Conservation (phyloP, 768 basidiomycete genomes). For the Mycena vitilis region DNA sequence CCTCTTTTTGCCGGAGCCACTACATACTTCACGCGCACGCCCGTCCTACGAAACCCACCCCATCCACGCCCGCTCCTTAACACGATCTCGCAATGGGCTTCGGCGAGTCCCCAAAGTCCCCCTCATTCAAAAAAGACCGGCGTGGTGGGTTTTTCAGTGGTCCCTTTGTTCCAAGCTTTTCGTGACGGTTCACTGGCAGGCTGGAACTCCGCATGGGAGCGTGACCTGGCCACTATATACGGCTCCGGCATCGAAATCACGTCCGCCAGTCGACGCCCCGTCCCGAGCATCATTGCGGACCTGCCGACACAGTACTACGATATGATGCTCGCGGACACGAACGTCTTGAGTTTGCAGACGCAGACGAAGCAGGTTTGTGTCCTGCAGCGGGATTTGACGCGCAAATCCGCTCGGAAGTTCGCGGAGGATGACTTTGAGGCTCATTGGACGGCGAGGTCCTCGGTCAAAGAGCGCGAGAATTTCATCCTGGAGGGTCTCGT, state of each 20-base stretch:
- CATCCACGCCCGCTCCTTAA: not conserved
- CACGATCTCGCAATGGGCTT: slow-evolving; percentile 10
- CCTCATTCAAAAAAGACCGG: slow-evolving; percentile 20
- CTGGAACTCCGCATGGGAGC: slow-evolving; percentile 31
- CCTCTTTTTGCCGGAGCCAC: not conserved
- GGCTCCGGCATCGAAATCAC: slow-evolving; percentile 21
- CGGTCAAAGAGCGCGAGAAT: slow-evolving; percentile 32
- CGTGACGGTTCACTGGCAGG: slow-evolving; percentile 12
- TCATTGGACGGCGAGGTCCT: slow-evolving; percentile 31
- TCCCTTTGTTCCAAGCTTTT: too few relatives aligned
- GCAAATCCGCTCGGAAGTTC: slow-evolving; percentile 26
- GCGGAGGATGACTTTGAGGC: slow-evolving; percentile 36
- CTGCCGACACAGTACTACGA: slow-evolving; percentile 21
- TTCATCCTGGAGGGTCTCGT: slow-evolving; percentile 35
- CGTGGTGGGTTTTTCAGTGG: slow-evolving; percentile 11
- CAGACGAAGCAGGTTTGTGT: slow-evolving; percentile 28
- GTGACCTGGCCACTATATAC: slow-evolving; percentile 16
- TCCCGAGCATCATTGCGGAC: not conserved
- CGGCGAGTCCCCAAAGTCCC: slow-evolving; percentile 26
- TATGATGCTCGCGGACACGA: slow-evolving; percentile 21
- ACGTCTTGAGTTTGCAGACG: slow-evolving; percentile 10
- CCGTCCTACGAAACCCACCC: not conserved
- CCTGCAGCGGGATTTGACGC: slow-evolving; percentile 33
- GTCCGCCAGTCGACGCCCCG: not conserved
- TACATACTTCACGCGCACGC: not conserved